Evolutionary conservation across 78 protist species (phyloP), one percentile per base, ranked within the genome.

Genomic region (Dictyostelium firmibasis): DNA sequence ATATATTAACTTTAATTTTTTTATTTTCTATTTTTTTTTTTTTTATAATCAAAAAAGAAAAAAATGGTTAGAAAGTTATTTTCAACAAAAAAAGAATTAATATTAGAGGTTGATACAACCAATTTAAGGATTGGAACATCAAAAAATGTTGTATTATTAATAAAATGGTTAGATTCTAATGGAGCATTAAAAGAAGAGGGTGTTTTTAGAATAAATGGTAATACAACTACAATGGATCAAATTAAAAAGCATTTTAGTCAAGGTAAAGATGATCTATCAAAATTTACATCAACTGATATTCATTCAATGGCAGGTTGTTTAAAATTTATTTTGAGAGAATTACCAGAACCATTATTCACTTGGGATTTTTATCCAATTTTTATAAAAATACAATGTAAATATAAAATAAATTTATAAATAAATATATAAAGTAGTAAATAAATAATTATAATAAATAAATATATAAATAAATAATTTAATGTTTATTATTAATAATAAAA

Each of bases 321-420:
- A 25, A 89, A 89, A 38, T 62, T 16, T 4, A 78, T 67, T 25
- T 36, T 89, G 13, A n/a, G 94, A 67, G 94, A 89, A 76, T 10
- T 89, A 27, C 94, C 94, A 38, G 75, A 27, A 38, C 94, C 94
- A 18, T 16, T 89, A 25, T 25, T 89, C 31, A 89, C 94, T 2
- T 89, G 38, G 31, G 82, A 89, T 13, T 57, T 89, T 16, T 89
- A 79, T 27, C 38, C 74, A 64, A 64, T 64, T 9, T 64, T 64
- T 64, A 64, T 64, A 8, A 64, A 64, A 64, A 64, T 64, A 64
- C 33, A 64, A 64, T 25, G 74, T 64, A 64, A 64, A 23, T 64
- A 25, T 25, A n/a, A 16, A 50, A 64, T n/a, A 64, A 9, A 60
- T 2, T 23, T 23, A 60, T 57, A 18, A 20, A 57, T 60, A 60